Conservation (phyloP, 1,284 basidiomycete species). For the Trametes versicolor region DNA sequence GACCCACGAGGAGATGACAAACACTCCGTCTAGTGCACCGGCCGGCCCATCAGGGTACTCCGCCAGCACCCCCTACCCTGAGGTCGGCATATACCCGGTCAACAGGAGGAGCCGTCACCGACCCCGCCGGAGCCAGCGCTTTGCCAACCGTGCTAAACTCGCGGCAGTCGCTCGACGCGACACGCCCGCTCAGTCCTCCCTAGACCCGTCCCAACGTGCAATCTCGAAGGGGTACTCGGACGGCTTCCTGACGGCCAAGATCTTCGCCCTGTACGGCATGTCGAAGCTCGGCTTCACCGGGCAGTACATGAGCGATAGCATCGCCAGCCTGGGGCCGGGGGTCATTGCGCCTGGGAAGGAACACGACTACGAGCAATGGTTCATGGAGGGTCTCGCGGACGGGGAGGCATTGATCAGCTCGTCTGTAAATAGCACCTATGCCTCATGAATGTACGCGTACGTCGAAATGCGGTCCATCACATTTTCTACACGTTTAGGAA, state of each 20-base stretch:
- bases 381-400: slow-evolving; percentile 56
- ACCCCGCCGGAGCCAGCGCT: background rate
- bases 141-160: background rate
- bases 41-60: background rate
- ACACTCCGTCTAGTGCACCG: background rate
- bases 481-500: background rate
- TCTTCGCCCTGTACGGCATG: slow-evolving; percentile 63
- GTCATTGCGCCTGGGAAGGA: slow-evolving; percentile 53
- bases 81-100: slow-evolving; percentile 12
- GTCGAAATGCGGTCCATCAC: background rate
- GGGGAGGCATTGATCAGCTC: slow-evolving; percentile 47
- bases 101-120: slow-evolving; percentile 11
- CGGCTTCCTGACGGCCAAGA: slow-evolving; percentile 68
- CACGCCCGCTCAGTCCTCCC: slow-evolving; percentile 15
- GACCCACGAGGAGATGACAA: slow-evolving; percentile 4
- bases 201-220: slow-evolving; percentile 36
- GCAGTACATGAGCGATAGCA: slow-evolving; percentile 68
- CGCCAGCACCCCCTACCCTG: background rate
- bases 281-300: slow-evolving; percentile 73
- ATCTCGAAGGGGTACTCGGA: slow-evolving; percentile 66
- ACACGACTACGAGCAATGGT: slow-evolving; percentile 55
- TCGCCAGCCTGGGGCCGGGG: slow-evolving; percentile 48
- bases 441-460: background rate
- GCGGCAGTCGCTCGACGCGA: slow-evolving; percentile 7
- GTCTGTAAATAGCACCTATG: slow-evolving; percentile 12